Conservation (phyloP, 805 yeast genomes). For the Metschnikowia continentalis region DNA sequence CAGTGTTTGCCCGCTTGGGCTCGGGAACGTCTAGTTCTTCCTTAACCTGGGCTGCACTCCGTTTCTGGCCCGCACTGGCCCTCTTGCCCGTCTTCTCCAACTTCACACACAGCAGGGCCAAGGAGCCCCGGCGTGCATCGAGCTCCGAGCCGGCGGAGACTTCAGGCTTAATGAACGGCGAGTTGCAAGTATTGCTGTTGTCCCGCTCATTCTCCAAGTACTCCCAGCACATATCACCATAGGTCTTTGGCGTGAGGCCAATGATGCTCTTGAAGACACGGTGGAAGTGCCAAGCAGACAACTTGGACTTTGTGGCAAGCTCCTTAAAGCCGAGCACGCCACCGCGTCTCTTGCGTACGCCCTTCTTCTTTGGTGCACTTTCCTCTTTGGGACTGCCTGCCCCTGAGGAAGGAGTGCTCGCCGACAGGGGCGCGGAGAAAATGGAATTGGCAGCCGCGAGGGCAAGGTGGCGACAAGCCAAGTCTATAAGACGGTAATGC, state of each 20-base stretch:
- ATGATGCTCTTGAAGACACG: conserved; percentile 83
- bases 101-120: neutral
- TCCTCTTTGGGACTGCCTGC: conserved; percentile 22
- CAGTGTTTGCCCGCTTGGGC: conserved; percentile 4
- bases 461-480: conserved; percentile 81
- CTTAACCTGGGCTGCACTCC: neutral
- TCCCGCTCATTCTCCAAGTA: conserved; percentile 36
- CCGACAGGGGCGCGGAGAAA: conserved; percentile 15
- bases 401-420: conserved; percentile 13
- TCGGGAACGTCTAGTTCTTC: conserved; percentile 7
- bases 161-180: neutral
- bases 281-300: conserved; percentile 92
- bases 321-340: conserved; percentile 83
- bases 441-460: conserved; percentile 61
- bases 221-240: conserved; percentile 79
- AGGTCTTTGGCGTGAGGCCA: conserved; percentile 82
- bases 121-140: neutral
- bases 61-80: neutral
- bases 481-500: conserved; percentile 64
- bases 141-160: conserved; percentile 3
- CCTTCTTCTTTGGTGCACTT: conserved; percentile 7
- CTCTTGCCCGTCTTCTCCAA: neutral
- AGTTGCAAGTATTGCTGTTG: neutral
- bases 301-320: conserved; percentile 75
- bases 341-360: conserved; percentile 55